Evolutionary conservation across 768 basidiomycete species (phyloP).

Genomic region (Amylocystis lapponica): DNA sequence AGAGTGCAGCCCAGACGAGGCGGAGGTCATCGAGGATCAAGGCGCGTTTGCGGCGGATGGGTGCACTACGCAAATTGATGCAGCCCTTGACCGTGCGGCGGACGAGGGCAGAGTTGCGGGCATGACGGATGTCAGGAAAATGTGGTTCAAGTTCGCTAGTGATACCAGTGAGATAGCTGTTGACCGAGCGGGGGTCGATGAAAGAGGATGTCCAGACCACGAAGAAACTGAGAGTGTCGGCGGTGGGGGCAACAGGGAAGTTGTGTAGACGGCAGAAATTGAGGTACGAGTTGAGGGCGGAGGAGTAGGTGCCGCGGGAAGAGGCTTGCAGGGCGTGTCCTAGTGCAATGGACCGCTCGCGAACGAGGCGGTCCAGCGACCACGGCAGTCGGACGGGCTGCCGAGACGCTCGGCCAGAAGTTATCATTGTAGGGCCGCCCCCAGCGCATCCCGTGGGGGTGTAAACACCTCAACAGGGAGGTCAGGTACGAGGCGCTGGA

Average conservation of each 20-base stretch:
- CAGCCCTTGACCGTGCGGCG: slow-evolving; percentile 26
- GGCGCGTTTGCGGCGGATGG: slow-evolving; percentile 23
- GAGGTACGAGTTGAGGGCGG: slow-evolving; percentile 33
- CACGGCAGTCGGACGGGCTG: slow-evolving; percentile 31
- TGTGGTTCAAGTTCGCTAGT: slow-evolving; percentile 25
- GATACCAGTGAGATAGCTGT: slow-evolving; percentile 34
- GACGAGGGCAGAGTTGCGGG: slow-evolving; percentile 21
- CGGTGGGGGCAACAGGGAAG: slow-evolving; percentile 31
- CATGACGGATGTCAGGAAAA: slow-evolving; percentile 25
- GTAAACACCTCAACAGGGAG: not conserved
- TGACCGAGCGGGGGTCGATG: slow-evolving; percentile 32
- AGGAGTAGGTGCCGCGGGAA: slow-evolving; percentile 23
- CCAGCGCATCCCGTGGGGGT: slow-evolving; percentile 20
- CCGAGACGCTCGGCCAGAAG: slow-evolving; percentile 8
- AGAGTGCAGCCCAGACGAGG: not conserved
- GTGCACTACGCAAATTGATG: slow-evolving; percentile 12
- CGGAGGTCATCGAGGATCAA: slow-evolving; percentile 15
- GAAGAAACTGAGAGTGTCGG: slow-evolving; percentile 32
- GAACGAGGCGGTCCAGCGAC: slow-evolving; percentile 27
- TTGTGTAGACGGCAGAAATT: slow-evolving; percentile 27
- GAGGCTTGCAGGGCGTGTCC: slow-evolving; percentile 24
- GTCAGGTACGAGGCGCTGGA: not conserved
- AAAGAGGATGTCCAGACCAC: slow-evolving; percentile 30
- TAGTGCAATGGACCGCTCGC: slow-evolving; percentile 28
- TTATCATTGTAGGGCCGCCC: slow-evolving; percentile 18